Percentiles rank a stretch among this genome's conserved stretches.
Conservation (phyloP, 208 protist species). For the Angomonas deanei region DNA sequence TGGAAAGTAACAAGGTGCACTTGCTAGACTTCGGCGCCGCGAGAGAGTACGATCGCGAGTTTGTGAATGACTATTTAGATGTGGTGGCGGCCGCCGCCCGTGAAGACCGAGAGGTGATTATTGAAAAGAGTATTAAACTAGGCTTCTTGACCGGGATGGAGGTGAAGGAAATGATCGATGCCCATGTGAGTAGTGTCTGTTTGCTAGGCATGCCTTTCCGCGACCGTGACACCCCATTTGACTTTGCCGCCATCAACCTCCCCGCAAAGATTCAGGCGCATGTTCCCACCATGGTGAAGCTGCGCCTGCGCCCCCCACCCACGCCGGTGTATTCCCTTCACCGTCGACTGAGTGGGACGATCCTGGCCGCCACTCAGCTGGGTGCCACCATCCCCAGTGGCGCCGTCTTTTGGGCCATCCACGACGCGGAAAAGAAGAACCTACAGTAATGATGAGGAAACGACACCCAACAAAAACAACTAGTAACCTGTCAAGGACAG, state of each 20-base stretch:
- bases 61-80: conserved; percentile 90
- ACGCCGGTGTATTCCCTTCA: conserved; percentile 95
- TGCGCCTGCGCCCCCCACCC: conserved; percentile 83
- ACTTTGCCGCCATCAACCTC: conserved; percentile 86
- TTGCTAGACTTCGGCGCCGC: conserved; percentile 95
- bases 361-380: conserved; percentile 91
- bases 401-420: conserved; percentile 73
- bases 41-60: conserved; percentile 69
- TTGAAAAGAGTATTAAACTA: conserved; percentile 84
- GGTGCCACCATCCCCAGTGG: conserved; percentile 65
- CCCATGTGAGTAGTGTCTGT: conserved; percentile 83
- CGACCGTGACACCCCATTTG: conserved; percentile 47
- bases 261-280: conserved; percentile 71
- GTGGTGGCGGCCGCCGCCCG: conserved; percentile 87
- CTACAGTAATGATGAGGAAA: no score
- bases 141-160: conserved; percentile 96
- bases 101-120: conserved; percentile 61
- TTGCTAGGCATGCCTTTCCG: conserved; percentile 91
- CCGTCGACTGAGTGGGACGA: conserved; percentile 92
- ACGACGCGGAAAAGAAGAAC: conserved; percentile 23
- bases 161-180: conserved; percentile 86
- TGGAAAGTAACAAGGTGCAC: conserved; percentile 44
- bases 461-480: background rate
- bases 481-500: background rate
- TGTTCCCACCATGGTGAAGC: conserved; percentile 92